These are phyloP conservation scores for Beverwykella pulmonaria DNA, from an alignment of 495 filamentous ascomycete genomes.

Conservation along the genomic window DNA sequence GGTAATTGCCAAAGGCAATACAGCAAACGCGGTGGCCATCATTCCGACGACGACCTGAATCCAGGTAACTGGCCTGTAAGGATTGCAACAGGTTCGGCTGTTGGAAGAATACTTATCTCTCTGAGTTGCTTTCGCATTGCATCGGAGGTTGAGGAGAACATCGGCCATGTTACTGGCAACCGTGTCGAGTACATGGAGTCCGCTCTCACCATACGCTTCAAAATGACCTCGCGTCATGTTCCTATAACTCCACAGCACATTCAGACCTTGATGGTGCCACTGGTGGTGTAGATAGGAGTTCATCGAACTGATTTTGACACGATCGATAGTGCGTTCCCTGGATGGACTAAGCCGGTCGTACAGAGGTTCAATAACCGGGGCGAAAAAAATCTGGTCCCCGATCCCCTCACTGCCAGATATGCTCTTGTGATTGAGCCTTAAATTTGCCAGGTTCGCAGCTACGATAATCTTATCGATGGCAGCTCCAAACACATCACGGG, in stretches of 20 bases:
- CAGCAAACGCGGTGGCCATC: conserved; percentile 40
- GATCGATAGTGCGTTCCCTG: conserved; percentile 54
- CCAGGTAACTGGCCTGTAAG: conserved; percentile 44
- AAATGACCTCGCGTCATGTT: conserved; percentile 48
- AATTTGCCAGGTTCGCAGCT: conserved; percentile 4
- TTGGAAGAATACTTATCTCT: conserved; percentile 50
- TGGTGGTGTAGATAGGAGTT: conserved; percentile 57
- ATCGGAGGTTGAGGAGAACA: conserved; percentile 60
- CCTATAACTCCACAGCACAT: conserved; percentile 58
- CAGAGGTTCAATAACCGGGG: conserved; percentile 58
- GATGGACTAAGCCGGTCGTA: conserved; percentile 54
- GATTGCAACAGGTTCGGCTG: conserved; percentile 59
- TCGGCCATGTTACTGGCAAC: conserved; percentile 57
- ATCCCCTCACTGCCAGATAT: conserved; percentile 33
- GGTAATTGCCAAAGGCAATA: conserved; percentile 43
- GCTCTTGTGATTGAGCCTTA: background rate
- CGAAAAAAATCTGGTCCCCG: conserved; percentile 46
- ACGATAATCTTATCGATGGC: conserved; percentile 50
- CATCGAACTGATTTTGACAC: conserved; percentile 56
- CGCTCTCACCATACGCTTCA: conserved; percentile 51
- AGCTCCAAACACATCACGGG: conserved; percentile 52
- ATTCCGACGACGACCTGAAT: conserved; percentile 42
- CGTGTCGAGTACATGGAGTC: conserved; percentile 56
- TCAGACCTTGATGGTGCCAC: conserved; percentile 47
- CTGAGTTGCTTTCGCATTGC: conserved; percentile 53